Percentiles rank a stretch among this genome's conserved stretches.
These are phyloP conservation scores for Penicillium turbatum DNA, from an alignment of 495 filamentous ascomycete genomes.

Conservation along the genomic window DNA sequence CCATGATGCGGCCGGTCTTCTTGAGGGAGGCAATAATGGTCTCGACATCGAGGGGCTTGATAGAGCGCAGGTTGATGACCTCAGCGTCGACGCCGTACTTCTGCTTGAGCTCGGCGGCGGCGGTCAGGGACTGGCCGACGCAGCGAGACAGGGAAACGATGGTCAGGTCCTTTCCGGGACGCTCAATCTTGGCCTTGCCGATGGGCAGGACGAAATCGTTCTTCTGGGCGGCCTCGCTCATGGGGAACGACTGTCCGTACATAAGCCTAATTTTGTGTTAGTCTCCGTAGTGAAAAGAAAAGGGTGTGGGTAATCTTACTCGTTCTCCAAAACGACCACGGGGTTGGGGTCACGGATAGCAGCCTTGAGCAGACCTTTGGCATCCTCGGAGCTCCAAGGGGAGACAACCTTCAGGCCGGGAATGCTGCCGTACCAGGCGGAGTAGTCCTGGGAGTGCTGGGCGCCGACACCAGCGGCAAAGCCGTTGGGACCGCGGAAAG, in stretches of 20 bases:
- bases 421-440: constrained; percentile 97
- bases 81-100: constrained; percentile 95
- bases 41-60: constrained; percentile 96
- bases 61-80: constrained; percentile 94
- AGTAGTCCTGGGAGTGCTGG: constrained; percentile 98
- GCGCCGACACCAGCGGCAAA: constrained; percentile 94
- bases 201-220: constrained; percentile 94
- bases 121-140: constrained; percentile 86
- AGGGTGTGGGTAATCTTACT: constrained; percentile 47
- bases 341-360: constrained; percentile 98
- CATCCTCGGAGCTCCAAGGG: constrained; percentile 95
- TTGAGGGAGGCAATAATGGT: constrained; percentile 93
- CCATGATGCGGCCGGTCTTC: constrained; percentile 92
- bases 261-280: constrained; percentile 55
- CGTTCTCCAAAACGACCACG: constrained; percentile 92
- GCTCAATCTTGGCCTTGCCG: constrained; percentile 98
- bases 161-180: constrained; percentile 90
- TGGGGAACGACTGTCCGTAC: constrained; percentile 89
- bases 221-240: constrained; percentile 92
- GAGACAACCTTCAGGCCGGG: constrained; percentile 94
- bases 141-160: constrained; percentile 92
- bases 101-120: constrained; percentile 84
- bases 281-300: neutral
- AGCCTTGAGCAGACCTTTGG: constrained; percentile 95
- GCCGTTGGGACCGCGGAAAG: constrained; percentile 97